Base-by-base conservation (phyloP, 257 asterid species). In the Leptodermis oblonga region DNA sequence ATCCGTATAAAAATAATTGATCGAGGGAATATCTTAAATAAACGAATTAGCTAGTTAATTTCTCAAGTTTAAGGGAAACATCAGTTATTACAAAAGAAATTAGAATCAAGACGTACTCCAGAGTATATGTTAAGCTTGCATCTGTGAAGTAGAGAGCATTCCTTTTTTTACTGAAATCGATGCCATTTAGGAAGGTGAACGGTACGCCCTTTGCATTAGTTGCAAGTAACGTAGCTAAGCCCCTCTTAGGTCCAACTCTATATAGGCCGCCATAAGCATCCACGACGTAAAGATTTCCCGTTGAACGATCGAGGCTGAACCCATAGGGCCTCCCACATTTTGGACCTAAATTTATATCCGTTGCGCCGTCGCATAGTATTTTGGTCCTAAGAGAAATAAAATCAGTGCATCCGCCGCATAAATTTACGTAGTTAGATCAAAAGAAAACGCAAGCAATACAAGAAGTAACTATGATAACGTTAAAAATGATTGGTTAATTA, bases 251-350 rank as follows among this genome's bases (percentile, higher is more conserved):
- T 6, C 65, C 42, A 0, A 60, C 65, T 33, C 45, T 60, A 25
- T 31, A 60, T 1, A 60, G 34, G 6, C 45, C 45, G 18, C 45
- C 45, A 31, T 31, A 60, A 33, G 65, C 65, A 12, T 22, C 65
- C 0, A 60, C 65, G 31, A 33, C 25, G 25, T 60, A 60, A n/a
- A 60, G 11, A 31, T 33, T 2, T 17, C 45, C 28, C 0, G 26
- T 60, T 33, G 14, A 5, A 5, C 26, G 26, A 14, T 60, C 65
- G 1, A 15, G 31, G 18, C 25, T 74, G 1, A 85, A 74, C 10
- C 82, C 95, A 7, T 80, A 7, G 0, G 84, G 78, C 74, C 84
- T 77, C 64, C 84, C 89, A 20, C 91, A 87, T 4, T 51, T 42
- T 10, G 63, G 68, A 11, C 62, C 80, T 3, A 42, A 20, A n/a